phyloP scores from a whole-genome alignment of 352 stramenopile species.

The Aphanomyces invadans region DNA sequence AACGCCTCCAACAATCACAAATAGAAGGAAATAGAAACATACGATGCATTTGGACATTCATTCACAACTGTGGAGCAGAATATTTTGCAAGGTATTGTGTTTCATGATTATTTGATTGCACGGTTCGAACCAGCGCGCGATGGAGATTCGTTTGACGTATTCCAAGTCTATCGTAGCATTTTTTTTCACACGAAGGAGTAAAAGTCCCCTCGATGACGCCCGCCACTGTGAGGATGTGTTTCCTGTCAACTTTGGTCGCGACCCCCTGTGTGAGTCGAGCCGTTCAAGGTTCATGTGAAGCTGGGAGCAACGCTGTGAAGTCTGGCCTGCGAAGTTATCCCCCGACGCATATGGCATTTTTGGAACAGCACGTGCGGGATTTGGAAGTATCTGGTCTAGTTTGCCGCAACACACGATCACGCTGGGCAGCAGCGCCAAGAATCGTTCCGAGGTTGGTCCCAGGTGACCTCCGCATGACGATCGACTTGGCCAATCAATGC shows the following conservation, averaged over 20 bases:
- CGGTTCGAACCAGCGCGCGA: too few relatives aligned
- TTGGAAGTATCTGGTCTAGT: background rate
- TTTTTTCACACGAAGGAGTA: too few relatives aligned
- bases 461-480: slow-evolving; percentile 11
- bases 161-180: too few relatives aligned
- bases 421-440: background rate
- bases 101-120: too few relatives aligned
- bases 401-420: background rate
- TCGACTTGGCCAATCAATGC: background rate
- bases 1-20: too few relatives aligned
- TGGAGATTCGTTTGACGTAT: too few relatives aligned
- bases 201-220: too few relatives aligned
- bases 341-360: background rate
- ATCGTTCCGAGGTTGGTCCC: slow-evolving; percentile 5
- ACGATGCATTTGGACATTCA: too few relatives aligned
- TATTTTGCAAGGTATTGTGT: too few relatives aligned
- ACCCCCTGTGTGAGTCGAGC: background rate
- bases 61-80: too few relatives aligned
- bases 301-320: background rate
- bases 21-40: too few relatives aligned
- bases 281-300: background rate
- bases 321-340: background rate
- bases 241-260: background rate
- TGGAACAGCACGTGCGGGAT: background rate
- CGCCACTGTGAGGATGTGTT: background rate